Evolutionary conservation across 305 asterid genomes (phyloP), one percentile per base, ranked within the genome.

Genomic region (Salvia sclarea): DNA sequence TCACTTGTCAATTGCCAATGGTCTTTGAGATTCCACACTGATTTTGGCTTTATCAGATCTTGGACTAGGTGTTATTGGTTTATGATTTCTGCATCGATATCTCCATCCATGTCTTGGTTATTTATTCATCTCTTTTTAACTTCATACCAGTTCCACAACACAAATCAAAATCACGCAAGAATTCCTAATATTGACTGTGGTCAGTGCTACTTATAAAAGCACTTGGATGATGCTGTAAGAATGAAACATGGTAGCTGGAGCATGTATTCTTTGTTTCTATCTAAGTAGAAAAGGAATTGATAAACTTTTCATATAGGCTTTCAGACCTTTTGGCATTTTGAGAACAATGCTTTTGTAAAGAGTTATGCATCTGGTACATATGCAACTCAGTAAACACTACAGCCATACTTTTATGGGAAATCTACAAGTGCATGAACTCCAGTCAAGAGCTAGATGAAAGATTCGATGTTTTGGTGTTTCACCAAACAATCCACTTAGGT

Each of bases 41-140:
- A 21, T 24, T 40, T 73, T 59, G 61, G 25, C 28, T 35, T 64
- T 12, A 44, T 71, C 69, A n/a, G 64, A 73, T 52, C 35, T 33
- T 28, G 33, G 24, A 70, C 50, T 38, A 58, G 66, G 55, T 53
- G 60, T 55, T 17, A 50, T 64, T 43, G 30, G 41, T 54, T 43
- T 60, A 18, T 20, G 28, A 62, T 41, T 43, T 72, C 56, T 72
- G 60, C 43, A 64, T 33, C 43, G 52, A 48, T 49, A 41, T 66
- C 55, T 62, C 70, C 63, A n/a, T 75, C 17, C 22, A 40, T 4
- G 48, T 30, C 55, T 18, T 12, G 48, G 22, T 18, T 48, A 22
- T 25, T 18, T 48, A 22, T 25, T 14, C 16, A 12, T 5, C 41
- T 10, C 13, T 40, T 64, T 69, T 69, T 64, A 10, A 17, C 50